Base-by-base conservation (phyloP, 768 basidiomycete species). In the Phylloporus sp. region DNA sequence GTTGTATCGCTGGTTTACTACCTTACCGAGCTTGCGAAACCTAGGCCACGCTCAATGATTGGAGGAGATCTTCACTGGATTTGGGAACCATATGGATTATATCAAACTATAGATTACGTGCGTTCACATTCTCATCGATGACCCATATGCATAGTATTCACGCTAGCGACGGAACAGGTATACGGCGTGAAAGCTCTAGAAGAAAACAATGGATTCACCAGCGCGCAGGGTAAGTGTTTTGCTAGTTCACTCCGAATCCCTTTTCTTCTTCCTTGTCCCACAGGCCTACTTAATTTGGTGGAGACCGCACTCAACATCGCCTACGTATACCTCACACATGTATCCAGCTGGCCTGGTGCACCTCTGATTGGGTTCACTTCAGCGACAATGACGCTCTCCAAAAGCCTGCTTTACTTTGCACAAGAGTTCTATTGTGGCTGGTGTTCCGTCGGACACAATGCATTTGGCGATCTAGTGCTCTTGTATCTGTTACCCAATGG, bases 11-110 rank as follows among this genome's bases (percentile, higher is more conserved):
- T 2, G 6, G 9, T 16, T 18, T 4, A 1, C 22, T 12, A 12
- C 7, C 47, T 52, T 43, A 45, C 40, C 3, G n/a, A 15, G 6
- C 15, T 54, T 18, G 13, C 6, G 6, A 9, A 48, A 1, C 35
- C n/a, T 53, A 91, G 91, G 32, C 92, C 92, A 18, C 80, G 91
- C 20, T 93, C 91, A 4, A 89, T 94, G 84, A 73, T 72, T 57
- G 91, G 89, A 1, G 93, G 93, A 3, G 91, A 94, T 68, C 74
- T 94, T 41, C 88, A 93, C 59, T 95, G 91, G 92, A 79, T 95
- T 39, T 95, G 92, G 93, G 73, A 78, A 52, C 91, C 91, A 2
- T 95, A 95, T 62, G 78, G 75, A 23, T 53, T 88, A 27, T 92
- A 91, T 69, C 85, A 90, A 62, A 73, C 85, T n/a, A 72, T 91